Evolutionary conservation across 2,329 filamentous ascomycete genomes (phyloP).

Genomic region (Penicillium sp.): DNA sequence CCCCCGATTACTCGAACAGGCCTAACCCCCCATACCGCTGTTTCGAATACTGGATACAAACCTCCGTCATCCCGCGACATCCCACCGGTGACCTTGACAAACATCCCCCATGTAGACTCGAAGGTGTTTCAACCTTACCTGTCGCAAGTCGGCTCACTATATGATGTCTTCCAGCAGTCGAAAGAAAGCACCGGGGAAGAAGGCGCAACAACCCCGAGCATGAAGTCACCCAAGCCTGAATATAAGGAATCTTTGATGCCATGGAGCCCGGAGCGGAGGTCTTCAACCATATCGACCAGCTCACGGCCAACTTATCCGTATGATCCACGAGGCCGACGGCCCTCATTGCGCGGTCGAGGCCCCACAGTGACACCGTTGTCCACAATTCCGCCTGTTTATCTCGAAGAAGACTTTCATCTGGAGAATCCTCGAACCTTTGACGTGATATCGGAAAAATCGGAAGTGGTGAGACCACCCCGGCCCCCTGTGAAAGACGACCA

Average conservation of each 20-base stretch:
- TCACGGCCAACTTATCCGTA: conserved; percentile 48
- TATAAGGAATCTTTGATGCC: conserved; percentile 52
- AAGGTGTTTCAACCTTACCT: conserved; percentile 83
- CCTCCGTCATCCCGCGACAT: conserved; percentile 87
- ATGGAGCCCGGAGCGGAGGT: conserved; percentile 43
- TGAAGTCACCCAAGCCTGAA: conserved; percentile 48
- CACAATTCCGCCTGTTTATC: conserved; percentile 90
- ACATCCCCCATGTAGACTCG: conserved; percentile 76
- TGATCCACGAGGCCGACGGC: conserved; percentile 51
- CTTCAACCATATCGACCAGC: conserved; percentile 43
- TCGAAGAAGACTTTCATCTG: conserved; percentile 90
- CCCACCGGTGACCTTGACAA: conserved; percentile 85
- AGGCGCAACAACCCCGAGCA: conserved; percentile 46
- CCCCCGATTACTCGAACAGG: conserved; percentile 87
- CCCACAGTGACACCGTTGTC: conserved; percentile 82
- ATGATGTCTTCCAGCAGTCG: conserved; percentile 82
- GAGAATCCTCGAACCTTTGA: conserved; percentile 97
- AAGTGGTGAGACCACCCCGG: conserved; percentile 75
- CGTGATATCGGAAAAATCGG: conserved; percentile 90
- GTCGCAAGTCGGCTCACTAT: conserved; percentile 78
- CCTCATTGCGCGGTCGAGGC: conserved; percentile 54
- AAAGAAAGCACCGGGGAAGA: conserved; percentile 73
- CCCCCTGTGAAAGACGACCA: conserved; percentile 54
- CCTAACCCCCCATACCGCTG: conserved; percentile 73
- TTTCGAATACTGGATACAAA: conserved; percentile 68